Evolutionary conservation across 208 protist species (phyloP).

Genomic region (Leishmania braziliensis): DNA sequence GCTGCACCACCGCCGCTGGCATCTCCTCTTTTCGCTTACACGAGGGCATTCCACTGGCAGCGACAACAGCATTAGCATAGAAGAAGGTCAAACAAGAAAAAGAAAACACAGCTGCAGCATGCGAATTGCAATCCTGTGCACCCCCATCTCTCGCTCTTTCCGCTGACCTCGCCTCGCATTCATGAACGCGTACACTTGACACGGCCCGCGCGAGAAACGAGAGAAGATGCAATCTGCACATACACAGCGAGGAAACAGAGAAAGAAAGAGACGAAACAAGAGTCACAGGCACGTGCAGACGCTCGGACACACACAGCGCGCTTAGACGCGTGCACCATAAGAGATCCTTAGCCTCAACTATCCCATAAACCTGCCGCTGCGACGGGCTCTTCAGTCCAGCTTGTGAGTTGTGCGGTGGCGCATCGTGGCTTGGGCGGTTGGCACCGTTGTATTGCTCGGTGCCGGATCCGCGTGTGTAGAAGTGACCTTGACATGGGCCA

Average conservation of each 20-base stretch:
- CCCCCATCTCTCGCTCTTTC: not conserved
- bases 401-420: conserved; percentile 31
- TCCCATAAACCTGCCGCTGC: not conserved
- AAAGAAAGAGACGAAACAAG: not conserved
- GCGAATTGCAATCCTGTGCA: not conserved
- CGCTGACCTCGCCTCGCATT: not conserved
- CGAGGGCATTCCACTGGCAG: too few relatives aligned
- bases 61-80: too few relatives aligned
- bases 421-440: conserved; percentile 15
- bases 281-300: not conserved
- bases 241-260: not conserved
- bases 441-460: not conserved
- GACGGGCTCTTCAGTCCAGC: conserved; percentile 14
- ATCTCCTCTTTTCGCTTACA: too few relatives aligned
- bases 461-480: conserved; percentile 13
- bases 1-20: too few relatives aligned
- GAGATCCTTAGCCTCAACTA: not conserved
- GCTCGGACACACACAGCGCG: not conserved
- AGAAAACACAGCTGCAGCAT: not conserved
- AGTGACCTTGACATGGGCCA: not conserved
- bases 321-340: not conserved
- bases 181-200: not conserved
- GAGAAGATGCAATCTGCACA: not conserved
- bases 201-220: not conserved
- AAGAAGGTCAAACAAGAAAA: not conserved